Evolutionary conservation across 257 asterid genomes (phyloP), one percentile per base, ranked within the genome.

Genomic region (Plantago ovata): DNA sequence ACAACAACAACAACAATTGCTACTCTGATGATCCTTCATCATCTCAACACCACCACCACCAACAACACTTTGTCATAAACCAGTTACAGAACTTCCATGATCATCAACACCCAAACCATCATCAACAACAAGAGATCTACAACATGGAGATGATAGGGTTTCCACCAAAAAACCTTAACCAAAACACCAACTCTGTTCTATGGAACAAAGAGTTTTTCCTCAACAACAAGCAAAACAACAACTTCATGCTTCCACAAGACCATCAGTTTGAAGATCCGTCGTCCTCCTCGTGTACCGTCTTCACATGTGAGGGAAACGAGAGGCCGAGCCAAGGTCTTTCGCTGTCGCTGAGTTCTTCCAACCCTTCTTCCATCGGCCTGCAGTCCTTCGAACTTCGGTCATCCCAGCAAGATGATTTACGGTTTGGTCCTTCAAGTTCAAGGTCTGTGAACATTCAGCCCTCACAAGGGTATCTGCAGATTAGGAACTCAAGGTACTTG

Each of bases 281-380:
- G 10, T 52, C 16, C 13, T 51, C 56, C 21, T 51, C 57, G 10
- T 12, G 14, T 52, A 23, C 36, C 3, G 85, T 85, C n/a, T 90
- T 90, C 62, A 64, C 81, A 2, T 80, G 89, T 46, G 89, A 90
- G 68, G 87, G 86, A 13, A 83, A 77, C 60, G 95, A 84, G 59
- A 81, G 94, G 72, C 95, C 95, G 1, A 89, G 83, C 56, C 95
- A 84, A 60, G 96, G 96, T 0, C 96, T 92, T 24, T 85, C 96
- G 1, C 86, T 92, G 38, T 85, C 98, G 13, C 58, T 92, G 18
- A 82, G 70, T 38, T 80, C 96, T 9, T 73, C 87, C 0, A 71
- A 84, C 58, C 93, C 91, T 39, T 77, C 93, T 0, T 43, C 38
- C 19, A 81, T 80, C 13, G 91, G 84, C 1, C 60, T 87, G 6